Evolutionary conservation across 495 filamentous ascomycete genomes (phyloP).

Genomic region (Chaetomidium leptoderma): DNA sequence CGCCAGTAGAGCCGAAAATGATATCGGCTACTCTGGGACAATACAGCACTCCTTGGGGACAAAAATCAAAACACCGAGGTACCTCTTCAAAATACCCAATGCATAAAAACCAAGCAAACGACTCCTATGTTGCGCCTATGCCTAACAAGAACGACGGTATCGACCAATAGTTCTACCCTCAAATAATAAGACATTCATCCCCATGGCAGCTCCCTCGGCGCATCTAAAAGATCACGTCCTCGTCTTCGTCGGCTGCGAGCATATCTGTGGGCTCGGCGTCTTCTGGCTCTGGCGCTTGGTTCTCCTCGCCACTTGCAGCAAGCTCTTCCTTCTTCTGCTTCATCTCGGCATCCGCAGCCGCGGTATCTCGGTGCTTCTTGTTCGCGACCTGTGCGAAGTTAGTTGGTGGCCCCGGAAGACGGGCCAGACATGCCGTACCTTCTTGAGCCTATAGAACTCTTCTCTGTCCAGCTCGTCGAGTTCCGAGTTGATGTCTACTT

Average conservation of each 20-base stretch:
- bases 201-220: neutral
- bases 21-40: no score
- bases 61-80: neutral
- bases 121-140: slow-evolving; percentile 26
- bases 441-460: slow-evolving; percentile 97
- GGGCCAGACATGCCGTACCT: slow-evolving; percentile 37
- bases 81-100: slow-evolving; percentile 20
- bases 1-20: slow-evolving; percentile 56
- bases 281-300: slow-evolving; percentile 47
- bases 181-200: slow-evolving; percentile 11
- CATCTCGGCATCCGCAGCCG: slow-evolving; percentile 70
- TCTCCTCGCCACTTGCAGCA: slow-evolving; percentile 36
- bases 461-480: slow-evolving; percentile 97
- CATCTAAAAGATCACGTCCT: slow-evolving; percentile 96
- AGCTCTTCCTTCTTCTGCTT: slow-evolving; percentile 51
- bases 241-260: slow-evolving; percentile 79
- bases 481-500: slow-evolving; percentile 95
- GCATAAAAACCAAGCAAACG: slow-evolving; percentile 17
- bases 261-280: slow-evolving; percentile 57
- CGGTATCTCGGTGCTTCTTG: slow-evolving; percentile 85
- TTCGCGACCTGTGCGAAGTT: slow-evolving; percentile 57
- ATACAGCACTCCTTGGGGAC: no score
- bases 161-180: slow-evolving; percentile 11
- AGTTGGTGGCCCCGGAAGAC: neutral
- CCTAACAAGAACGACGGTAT: slow-evolving; percentile 11